phyloP scores from a whole-genome alignment of 139 green algal species.

The Chlorella vulgaris region DNA sequence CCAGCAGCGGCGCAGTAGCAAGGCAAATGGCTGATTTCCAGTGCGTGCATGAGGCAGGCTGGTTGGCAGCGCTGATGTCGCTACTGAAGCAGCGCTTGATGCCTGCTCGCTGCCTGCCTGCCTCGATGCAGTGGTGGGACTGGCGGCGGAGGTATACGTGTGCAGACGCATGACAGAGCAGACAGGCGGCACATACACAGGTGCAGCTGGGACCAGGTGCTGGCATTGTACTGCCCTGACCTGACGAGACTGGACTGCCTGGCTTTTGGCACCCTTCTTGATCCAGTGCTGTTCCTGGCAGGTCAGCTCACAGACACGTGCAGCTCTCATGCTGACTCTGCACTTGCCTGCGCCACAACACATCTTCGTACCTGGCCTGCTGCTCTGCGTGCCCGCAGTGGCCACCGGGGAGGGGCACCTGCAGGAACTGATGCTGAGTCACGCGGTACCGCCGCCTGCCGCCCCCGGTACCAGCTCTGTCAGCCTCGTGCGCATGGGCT shows the following conservation, averaged over 20 bases:
- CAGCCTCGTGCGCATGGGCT: constrained; percentile 86
- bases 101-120: background rate
- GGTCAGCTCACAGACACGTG: no score
- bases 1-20: no score
- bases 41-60: no score
- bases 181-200: constrained; percentile 79
- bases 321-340: no score
- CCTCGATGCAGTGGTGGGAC: constrained; percentile 59
- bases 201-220: background rate
- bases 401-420: constrained; percentile 64
- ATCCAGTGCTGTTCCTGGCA: no score
- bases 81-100: background rate
- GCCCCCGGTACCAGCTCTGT: constrained; percentile 35
- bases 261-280: no score
- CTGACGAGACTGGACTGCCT: no score
- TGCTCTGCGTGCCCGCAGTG: constrained; percentile 47
- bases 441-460: constrained; percentile 71
- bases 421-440: constrained; percentile 65
- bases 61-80: background rate
- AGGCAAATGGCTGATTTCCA: no score
- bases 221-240: no score
- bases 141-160: constrained; percentile 86
- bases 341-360: no score
- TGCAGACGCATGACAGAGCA: constrained; percentile 70
- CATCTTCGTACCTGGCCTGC: no score